Conservation (phyloP, 2,329 filamentous ascomycete species). For the Fonsecaea pedrosoi region DNA sequence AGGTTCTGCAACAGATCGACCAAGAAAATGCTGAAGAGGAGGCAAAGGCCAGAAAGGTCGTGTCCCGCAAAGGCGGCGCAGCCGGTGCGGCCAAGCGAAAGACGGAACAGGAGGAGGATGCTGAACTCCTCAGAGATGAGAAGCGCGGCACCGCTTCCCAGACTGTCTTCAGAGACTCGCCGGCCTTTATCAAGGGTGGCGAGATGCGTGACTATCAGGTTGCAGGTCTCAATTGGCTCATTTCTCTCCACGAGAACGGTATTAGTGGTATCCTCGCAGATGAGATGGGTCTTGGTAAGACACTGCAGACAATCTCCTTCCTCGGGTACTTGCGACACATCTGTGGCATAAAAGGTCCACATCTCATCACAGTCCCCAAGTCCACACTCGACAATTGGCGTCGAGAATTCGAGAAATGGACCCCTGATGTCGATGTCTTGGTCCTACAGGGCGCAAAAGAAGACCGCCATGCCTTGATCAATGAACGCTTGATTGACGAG, state of each 20-base stretch:
- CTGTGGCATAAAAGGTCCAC: conserved; percentile 85
- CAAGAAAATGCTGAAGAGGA: conserved; percentile 81
- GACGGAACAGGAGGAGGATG: conserved; percentile 97
- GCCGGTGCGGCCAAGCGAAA: conserved; percentile 78
- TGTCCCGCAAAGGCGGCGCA: conserved; percentile 79
- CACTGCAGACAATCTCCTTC: conserved; percentile 95
- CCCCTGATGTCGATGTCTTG: conserved; percentile 90
- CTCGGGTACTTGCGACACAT: conserved; percentile 92
- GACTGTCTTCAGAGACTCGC: conserved; percentile 92
- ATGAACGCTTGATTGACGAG: conserved; percentile 87
- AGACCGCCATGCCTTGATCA: conserved; percentile 85
- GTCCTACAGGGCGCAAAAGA: conserved; percentile 96
- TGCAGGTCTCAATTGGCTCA: conserved; percentile 94
- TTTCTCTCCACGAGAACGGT: conserved; percentile 97
- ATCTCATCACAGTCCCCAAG: conserved; percentile 91
- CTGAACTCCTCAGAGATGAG: conserved; percentile 83
- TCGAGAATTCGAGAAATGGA: conserved; percentile 92
- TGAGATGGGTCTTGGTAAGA: conserved; percentile 99
- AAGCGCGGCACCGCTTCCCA: conserved; percentile 84
- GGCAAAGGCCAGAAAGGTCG: conserved; percentile 73
- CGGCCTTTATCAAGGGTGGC: conserved; percentile 81
- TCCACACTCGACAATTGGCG: conserved; percentile 99
- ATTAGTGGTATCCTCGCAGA: conserved; percentile 98
- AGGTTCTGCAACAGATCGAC: conserved; percentile 93
- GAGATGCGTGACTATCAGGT: conserved; percentile 97